phyloP scores from a whole-genome alignment of 805 yeast genomes.

The Starmerella gropengiesseri region DNA sequence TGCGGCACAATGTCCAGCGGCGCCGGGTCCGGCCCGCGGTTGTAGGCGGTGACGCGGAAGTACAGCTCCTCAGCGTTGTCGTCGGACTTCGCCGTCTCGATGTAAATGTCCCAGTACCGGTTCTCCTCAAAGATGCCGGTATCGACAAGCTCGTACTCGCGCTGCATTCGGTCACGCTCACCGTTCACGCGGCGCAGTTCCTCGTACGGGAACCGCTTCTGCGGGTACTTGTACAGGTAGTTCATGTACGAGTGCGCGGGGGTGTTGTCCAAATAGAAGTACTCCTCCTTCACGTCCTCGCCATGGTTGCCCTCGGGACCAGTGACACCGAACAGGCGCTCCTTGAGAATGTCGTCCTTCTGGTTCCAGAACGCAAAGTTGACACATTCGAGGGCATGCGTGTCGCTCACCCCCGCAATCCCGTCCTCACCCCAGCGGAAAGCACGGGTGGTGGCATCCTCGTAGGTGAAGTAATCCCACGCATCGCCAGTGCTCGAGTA shows the following conservation, averaged over 20 bases:
- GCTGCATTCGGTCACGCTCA: constrained; percentile 52
- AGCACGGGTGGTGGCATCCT: constrained; percentile 66
- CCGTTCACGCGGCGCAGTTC: constrained; percentile 58
- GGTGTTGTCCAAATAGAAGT: constrained; percentile 75
- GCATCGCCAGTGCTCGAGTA: constrained; percentile 80
- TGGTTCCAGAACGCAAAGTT: constrained; percentile 90
- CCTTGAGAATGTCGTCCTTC: constrained; percentile 72
- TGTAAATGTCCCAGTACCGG: constrained; percentile 75
- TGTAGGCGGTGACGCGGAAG: constrained; percentile 80
- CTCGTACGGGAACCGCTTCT: constrained; percentile 68
- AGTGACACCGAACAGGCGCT: constrained; percentile 76
- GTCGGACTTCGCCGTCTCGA: constrained; percentile 81
- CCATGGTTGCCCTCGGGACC: constrained; percentile 95
- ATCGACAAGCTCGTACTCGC: constrained; percentile 75
- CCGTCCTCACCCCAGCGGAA: constrained; percentile 97
- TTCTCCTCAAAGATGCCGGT: constrained; percentile 54
- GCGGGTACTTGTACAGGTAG: constrained; percentile 88
- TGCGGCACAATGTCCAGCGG: constrained; percentile 83
- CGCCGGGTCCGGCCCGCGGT: constrained; percentile 73
- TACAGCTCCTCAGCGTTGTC: constrained; percentile 68
- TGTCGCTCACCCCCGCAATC: constrained; percentile 77
- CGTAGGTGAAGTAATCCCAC: constrained; percentile 81
- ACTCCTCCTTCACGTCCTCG: constrained; percentile 67
- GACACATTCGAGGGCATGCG: constrained; percentile 63
- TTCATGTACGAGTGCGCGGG: constrained; percentile 91